Evolutionary conservation across 306 rosid species (phyloP).

Genomic region (Trichosanthes truncata): DNA sequence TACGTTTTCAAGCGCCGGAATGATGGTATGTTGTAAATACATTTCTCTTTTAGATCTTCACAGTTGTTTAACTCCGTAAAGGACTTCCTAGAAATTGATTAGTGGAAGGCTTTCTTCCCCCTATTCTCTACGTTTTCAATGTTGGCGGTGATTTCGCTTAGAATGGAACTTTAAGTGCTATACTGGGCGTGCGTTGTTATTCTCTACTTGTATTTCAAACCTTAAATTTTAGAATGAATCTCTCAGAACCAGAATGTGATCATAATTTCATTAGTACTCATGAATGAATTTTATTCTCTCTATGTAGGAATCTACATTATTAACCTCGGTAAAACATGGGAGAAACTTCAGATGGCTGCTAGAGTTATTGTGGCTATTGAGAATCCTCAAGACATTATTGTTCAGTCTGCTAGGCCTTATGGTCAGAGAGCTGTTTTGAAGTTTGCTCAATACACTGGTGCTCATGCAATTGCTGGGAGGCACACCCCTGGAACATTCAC

Average conservation of each 20-base stretch:
- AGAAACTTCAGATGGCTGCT: constrained; percentile 72
- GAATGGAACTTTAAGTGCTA: too few relatives aligned
- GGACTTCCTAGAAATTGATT: background rate
- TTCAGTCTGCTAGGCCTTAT: constrained; percentile 84
- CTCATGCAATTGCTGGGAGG: constrained; percentile 80
- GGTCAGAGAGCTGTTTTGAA: constrained; percentile 87
- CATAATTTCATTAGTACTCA: background rate
- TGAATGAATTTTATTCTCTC: background rate
- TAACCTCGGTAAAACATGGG: constrained; percentile 83
- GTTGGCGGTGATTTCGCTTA: background rate
- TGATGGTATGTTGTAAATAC: constrained; percentile 31
- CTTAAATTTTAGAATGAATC: background rate
- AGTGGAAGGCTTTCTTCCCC: background rate
- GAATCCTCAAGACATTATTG: constrained; percentile 76
- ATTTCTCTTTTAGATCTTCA: background rate
- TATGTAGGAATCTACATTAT: constrained; percentile 59
- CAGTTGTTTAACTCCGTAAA: background rate
- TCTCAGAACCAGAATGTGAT: background rate
- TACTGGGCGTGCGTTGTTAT: background rate
- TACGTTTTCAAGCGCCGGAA: constrained; percentile 79
- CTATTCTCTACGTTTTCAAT: background rate
- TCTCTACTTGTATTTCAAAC: background rate
- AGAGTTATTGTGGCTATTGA: constrained; percentile 75
- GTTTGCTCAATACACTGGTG: constrained; percentile 85
- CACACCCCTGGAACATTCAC: constrained; percentile 87